A percentile compares a stretch with the other conserved stretches of the same genome.
Evolutionary conservation across 1,284 basidiomycete genomes (phyloP).

Genomic region (Puccinia polysora): DNA sequence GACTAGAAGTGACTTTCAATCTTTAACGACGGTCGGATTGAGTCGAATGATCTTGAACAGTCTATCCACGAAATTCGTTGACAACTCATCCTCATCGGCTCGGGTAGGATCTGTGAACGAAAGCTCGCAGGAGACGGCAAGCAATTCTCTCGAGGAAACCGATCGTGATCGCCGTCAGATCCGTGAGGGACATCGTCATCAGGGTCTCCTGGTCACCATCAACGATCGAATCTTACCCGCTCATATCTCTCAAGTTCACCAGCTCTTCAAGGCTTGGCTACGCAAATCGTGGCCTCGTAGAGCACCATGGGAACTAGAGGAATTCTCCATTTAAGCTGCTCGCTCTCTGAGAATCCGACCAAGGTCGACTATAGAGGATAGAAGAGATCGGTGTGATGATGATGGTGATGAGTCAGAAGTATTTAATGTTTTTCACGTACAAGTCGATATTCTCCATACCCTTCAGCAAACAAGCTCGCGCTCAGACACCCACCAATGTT

Average conservation of each 20-base stretch:
- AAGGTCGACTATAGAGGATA: no score
- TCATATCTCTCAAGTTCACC: background rate
- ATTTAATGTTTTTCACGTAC: no score
- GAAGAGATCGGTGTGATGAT: no score
- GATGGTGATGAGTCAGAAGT: no score
- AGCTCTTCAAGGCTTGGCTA: background rate
- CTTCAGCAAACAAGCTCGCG: no score
- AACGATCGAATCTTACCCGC: conserved; percentile 6
- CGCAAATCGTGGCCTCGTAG: background rate
- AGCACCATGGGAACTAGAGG: conserved; percentile 15
- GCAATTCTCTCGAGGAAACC: background rate
- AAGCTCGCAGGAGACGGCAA: no score
- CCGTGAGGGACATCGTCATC: background rate
- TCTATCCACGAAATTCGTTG: background rate
- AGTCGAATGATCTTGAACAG: background rate
- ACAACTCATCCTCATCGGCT: no score
- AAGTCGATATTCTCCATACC: no score
- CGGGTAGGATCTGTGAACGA: no score
- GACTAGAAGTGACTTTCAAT: background rate
- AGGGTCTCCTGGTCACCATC: background rate
- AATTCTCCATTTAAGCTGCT: no score
- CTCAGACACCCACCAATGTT: no score
- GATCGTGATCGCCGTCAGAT: background rate
- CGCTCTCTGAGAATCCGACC: no score
- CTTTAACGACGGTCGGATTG: background rate